A percentile compares a stretch with the other conserved stretches of the same genome.
Evolutionary conservation across 164 flowering plant species (phyloP).

Genomic region (Pachysandra terminalis): DNA sequence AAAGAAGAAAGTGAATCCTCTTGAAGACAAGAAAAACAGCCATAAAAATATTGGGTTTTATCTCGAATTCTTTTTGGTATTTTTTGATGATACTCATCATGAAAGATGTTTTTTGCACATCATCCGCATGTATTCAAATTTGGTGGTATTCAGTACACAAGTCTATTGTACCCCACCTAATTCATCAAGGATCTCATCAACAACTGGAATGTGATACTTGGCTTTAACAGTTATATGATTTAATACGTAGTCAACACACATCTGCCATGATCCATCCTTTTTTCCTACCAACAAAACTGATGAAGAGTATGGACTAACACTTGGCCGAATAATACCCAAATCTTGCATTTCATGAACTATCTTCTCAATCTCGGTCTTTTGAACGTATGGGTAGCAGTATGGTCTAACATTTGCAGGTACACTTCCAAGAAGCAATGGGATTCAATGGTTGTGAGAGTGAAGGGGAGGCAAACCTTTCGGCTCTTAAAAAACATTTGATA

Average conservation of each 20-base stretch:
- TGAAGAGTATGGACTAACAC: background rate
- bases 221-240: background rate
- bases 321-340: background rate
- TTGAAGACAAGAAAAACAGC: too few relatives aligned
- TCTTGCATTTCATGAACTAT: background rate
- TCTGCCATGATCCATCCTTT: background rate
- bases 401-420: background rate
- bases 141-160: background rate
- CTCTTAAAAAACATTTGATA: too few relatives aligned
- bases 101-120: background rate
- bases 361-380: background rate
- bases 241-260: background rate
- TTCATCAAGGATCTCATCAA: constrained; percentile 3
- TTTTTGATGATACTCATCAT: too few relatives aligned
- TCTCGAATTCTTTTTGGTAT: too few relatives aligned
- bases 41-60: too few relatives aligned
- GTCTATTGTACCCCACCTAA: background rate
- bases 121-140: background rate
- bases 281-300: background rate
- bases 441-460: background rate
- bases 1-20: too few relatives aligned
- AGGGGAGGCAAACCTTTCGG: background rate
- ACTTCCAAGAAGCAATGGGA: too few relatives aligned
- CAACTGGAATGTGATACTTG: background rate
- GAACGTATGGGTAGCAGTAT: background rate